A percentile compares a stretch with the other conserved stretches of the same genome.
Conservation (phyloP, 306 rosid genomes). For the Rosa multiflora region DNA sequence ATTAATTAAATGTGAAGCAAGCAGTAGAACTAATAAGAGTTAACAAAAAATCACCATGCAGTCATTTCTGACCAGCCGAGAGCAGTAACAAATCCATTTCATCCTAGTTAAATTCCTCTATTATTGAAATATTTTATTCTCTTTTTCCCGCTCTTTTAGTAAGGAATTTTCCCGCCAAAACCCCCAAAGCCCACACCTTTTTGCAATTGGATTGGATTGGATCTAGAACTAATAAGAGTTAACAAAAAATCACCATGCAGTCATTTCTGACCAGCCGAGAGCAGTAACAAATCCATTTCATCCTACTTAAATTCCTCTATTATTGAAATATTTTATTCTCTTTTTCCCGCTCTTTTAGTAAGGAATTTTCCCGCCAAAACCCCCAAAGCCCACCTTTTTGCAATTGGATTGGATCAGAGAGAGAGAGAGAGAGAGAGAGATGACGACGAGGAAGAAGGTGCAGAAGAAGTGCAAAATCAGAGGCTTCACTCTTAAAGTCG, state of each 20-base stretch:
- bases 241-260: background rate
- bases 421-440: constrained; percentile 23
- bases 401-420: background rate
- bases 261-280: background rate
- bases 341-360: constrained; percentile 39
- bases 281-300: background rate
- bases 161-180: constrained; percentile 43
- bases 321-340: background rate
- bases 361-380: constrained; percentile 43
- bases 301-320: too few species aligned
- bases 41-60: background rate
- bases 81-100: background rate
- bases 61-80: background rate
- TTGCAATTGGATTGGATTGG: background rate
- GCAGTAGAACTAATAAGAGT: too few species aligned
- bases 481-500: constrained; percentile 67
- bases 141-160: constrained; percentile 39
- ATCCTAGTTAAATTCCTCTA: too few species aligned
- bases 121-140: background rate
- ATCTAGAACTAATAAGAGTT: background rate
- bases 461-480: constrained; percentile 76
- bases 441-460: constrained; percentile 56
- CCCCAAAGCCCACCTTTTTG: background rate
- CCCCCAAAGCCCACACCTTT: background rate
- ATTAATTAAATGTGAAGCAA: too few species aligned